Percentiles rank a stretch among this genome's conserved stretches.
These are phyloP conservation scores for Coriaria nepalensis DNA, from an alignment of 306 rosid genomes.

Conservation along the genomic window DNA sequence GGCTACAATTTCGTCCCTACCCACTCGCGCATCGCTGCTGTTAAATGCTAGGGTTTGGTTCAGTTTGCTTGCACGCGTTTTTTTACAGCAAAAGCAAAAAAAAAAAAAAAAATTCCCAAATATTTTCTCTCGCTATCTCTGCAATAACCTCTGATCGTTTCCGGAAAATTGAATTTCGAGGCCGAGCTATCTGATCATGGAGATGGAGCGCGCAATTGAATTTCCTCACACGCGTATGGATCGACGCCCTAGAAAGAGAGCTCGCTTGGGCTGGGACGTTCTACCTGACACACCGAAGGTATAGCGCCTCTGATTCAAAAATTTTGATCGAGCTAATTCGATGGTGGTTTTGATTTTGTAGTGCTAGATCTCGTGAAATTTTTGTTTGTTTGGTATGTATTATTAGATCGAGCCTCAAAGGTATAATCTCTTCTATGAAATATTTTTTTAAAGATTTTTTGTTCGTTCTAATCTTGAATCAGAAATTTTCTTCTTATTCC, in stretches of 20 bases:
- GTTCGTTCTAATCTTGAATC: slow-evolving; percentile 9
- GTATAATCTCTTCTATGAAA: not conserved
- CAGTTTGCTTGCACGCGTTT: too few species aligned
- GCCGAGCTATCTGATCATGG: slow-evolving; percentile 26
- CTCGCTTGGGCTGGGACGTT: slow-evolving; percentile 94
- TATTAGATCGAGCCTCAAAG: not conserved
- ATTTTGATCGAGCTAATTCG: slow-evolving; percentile 22
- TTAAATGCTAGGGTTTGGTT: too few species aligned
- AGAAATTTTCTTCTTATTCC: not conserved
- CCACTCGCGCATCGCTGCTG: too few species aligned
- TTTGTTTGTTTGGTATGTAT: slow-evolving; percentile 12
- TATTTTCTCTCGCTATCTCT: not conserved
- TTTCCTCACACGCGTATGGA: slow-evolving; percentile 75
- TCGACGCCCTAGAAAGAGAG: slow-evolving; percentile 85
- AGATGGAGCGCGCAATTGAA: slow-evolving; percentile 84
- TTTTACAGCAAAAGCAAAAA: too few species aligned
- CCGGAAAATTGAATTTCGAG: not conserved
- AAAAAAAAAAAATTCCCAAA: too few species aligned
- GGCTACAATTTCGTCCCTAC: too few species aligned
- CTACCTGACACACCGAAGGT: slow-evolving; percentile 72
- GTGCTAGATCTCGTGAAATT: slow-evolving; percentile 28
- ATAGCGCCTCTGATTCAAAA: slow-evolving; percentile 15
- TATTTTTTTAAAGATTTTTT: too few species aligned
- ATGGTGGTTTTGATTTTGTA: slow-evolving; percentile 1
- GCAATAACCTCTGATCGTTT: too few species aligned